Base-by-base conservation (phyloP, 2,329 filamentous ascomycete genomes). In the Emmonsiellopsis sp. region DNA sequence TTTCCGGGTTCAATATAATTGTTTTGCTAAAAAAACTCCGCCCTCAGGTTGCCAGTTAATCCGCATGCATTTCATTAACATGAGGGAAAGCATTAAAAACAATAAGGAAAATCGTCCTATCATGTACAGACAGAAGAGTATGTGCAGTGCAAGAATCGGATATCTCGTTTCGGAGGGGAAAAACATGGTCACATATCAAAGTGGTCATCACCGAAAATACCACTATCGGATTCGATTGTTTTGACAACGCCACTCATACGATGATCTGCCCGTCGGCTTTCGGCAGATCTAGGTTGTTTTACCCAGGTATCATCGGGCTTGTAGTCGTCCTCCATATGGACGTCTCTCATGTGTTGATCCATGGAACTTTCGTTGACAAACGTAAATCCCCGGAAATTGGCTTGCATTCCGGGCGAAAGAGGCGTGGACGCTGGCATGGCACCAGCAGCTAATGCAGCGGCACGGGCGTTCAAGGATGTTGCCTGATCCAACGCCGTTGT, bases 291-390 rank as follows among this genome's bases (percentile, higher is more conserved):
- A 26, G 50, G 11, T 30, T 51, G 43, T 35, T 53, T 51, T 30
- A 56, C 46, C 55, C 57, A 59, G 20, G 50, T 46, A 43, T 57
- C 57, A 40, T 58, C 58, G 10, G 56, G 52, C 52, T 73, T 67
- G 51, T 60, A 59, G 43, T 73, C 71, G 51, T 75, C 72, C 31
- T 74, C 71, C 70, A 74, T 71, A 15, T 62, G 57, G 32, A 67
- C 65, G 52, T 67, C 60, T 54, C 66, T 68, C 47, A 57, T 54
- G 49, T 93, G 85, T 58, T 92, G 89, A 51, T 97, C 91, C 53
- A 98, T 84, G 1, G 89, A 88, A 65, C 89, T 96, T 73, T 97
- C 92, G 63, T 97, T 93, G n/a, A 97, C 93, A 69, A 95, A 98
- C 0, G 93, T 98, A 71, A 98, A 98, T 35, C 93, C 93, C 65